phyloP scores from a whole-genome alignment of 176 grass and related monocot species.

The Oryza meridionalis region DNA sequence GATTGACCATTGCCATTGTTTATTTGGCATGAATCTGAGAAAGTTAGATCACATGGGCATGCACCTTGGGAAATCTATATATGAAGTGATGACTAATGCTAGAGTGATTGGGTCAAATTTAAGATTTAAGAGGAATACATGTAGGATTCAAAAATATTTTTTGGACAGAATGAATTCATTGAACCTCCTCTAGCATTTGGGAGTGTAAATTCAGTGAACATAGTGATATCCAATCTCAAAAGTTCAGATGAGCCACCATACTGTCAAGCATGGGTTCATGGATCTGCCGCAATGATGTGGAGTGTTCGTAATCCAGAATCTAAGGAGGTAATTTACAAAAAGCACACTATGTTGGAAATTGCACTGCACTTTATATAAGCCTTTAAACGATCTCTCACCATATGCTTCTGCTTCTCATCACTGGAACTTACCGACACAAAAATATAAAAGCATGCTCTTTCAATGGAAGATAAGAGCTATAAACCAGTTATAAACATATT shows the following conservation, averaged over 20 bases:
- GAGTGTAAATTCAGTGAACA: not conserved
- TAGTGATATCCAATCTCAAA: not conserved
- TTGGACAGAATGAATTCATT: not conserved
- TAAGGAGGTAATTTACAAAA: constrained; percentile 32
- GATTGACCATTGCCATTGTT: not conserved
- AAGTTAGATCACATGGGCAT: constrained; percentile 35
- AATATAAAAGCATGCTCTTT: not conserved
- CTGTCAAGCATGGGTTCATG: not conserved
- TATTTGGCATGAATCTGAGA: not conserved
- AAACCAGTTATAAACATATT: too few relatives aligned
- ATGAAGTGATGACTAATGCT: not conserved
- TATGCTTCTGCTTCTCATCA: not conserved
- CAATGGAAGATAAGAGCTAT: not conserved
- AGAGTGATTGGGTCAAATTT: not conserved
- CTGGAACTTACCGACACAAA: not conserved
- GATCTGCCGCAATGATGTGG: not conserved
- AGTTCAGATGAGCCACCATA: not conserved
- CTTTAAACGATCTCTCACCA: not conserved
- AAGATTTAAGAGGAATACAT: not conserved
- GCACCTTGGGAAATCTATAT: constrained; percentile 25
- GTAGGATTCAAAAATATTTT: not conserved
- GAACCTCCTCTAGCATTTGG: not conserved
- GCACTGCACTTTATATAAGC: constrained; percentile 18
- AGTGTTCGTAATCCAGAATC: constrained; percentile 25
- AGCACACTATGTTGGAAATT: constrained; percentile 7